Percentiles rank a stretch among this genome's conserved stretches.
These are phyloP conservation scores for Lipomyces chichibuensis DNA, from an alignment of 805 yeast genomes.

Conservation along the genomic window DNA sequence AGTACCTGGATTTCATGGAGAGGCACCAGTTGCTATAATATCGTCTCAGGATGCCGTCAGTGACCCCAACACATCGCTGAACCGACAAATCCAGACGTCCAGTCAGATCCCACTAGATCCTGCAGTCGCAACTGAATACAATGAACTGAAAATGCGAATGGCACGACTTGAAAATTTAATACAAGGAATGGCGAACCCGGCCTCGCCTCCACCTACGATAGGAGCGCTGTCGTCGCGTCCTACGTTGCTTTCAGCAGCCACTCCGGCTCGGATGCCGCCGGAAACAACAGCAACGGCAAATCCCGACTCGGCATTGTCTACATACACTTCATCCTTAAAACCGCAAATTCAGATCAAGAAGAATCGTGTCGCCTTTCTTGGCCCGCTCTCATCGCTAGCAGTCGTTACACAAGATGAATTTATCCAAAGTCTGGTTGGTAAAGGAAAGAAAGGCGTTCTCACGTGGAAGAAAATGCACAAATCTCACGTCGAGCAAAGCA, in stretches of 20 bases:
- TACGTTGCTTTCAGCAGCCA: not conserved
- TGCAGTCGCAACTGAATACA: conserved; percentile 9
- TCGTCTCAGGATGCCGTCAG: not conserved
- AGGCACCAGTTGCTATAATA: not conserved
- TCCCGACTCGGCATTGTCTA: not conserved
- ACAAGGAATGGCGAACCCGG: not conserved
- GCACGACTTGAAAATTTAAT: conserved; percentile 23
- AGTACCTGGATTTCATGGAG: not conserved
- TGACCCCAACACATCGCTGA: not conserved
- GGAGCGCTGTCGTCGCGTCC: not conserved
- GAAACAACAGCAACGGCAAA: not conserved
- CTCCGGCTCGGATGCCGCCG: not conserved
- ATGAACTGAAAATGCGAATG: conserved; percentile 28
- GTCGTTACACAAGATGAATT: conserved; percentile 11
- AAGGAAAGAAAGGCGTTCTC: not conserved
- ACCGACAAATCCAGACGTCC: not conserved
- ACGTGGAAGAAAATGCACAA: not conserved
- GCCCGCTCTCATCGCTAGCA: conserved; percentile 15
- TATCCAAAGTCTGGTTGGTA: conserved; percentile 5
- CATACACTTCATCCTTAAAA: not conserved
- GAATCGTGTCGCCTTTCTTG: conserved; percentile 25
- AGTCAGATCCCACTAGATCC: not conserved
- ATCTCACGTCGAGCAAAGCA: not conserved
- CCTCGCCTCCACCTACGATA: not conserved
- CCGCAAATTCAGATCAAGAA: conserved; percentile 23